Evolutionary conservation across 1,284 basidiomycete genomes (phyloP), one percentile per base, ranked within the genome.

Genomic region (Ganoderma leucocontextum): DNA sequence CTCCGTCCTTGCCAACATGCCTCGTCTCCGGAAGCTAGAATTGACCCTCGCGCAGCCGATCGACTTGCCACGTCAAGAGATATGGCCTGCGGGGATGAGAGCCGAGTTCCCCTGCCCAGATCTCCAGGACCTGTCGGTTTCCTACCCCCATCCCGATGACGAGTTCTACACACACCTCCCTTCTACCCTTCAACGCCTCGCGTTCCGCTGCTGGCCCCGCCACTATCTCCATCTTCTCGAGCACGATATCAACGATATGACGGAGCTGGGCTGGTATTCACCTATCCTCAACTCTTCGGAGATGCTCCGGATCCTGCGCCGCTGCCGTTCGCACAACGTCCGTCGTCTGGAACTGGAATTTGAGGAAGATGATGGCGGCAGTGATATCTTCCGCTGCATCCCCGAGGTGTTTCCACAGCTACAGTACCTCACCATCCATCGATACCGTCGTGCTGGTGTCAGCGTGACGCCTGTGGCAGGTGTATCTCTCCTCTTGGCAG

Each of bases 81-180:
- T 58, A 36, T 58, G 55, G 55, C 55, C 55, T 12, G 55, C 35
- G 15, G 33, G 3, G 19, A 58, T 36, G 33, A 2, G 9, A 15
- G n/a, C 55, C 35, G 33, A 33, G 55, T 38, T 58, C 10, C 55
- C 55, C 55, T 58, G 55, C 9, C 36, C 33, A 2, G 19, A 38
- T 38, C 55, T 58, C 19, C 35, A 35, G 17, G n/a, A 58, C 8
- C 63, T 64, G 4, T 38, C 35, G 13, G 22, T 65, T 9, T 60
- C 64, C 6, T 65, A 65, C 25, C 64, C 64, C 3, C 59, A 65
- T 22, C 58, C 64, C 3, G 58, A 65, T 4, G 58, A 65, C 36
- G 35, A 61, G 47, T 22, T 65, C 15, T 65, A 53, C 19, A 10
- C 58, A 8, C 64, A 61, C 17, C 44, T 65, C 10, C 47, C 64